Conservation (phyloP, 129 eudicot species). For the Chrysanthemum seticuspe region DNA sequence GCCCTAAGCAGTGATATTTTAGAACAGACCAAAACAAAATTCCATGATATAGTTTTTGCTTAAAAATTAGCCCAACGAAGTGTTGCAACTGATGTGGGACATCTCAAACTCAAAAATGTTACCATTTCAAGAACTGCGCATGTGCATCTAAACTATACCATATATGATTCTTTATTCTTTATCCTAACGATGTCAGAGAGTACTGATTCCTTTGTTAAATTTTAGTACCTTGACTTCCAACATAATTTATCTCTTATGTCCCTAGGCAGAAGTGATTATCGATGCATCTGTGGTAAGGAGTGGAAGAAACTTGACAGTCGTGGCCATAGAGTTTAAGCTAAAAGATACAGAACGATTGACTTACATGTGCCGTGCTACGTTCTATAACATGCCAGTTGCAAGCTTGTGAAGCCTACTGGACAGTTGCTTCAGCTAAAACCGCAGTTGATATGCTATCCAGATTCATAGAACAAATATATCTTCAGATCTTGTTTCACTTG, state of each 20-base stretch:
- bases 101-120: neutral
- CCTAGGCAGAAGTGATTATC: slow-evolving; percentile 55
- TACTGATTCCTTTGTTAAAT: neutral
- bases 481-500: neutral
- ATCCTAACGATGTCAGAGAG: neutral
- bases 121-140: too few species aligned
- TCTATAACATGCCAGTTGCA: slow-evolving; percentile 69
- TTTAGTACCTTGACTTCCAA: neutral
- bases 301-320: slow-evolving; percentile 70
- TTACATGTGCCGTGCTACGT: slow-evolving; percentile 71
- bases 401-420: slow-evolving; percentile 39
- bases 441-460: neutral
- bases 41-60: slow-evolving; percentile 3
- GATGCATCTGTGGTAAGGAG: slow-evolving; percentile 76
- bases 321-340: slow-evolving; percentile 3
- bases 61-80: neutral
- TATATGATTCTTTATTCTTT: neutral
- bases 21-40: neutral
- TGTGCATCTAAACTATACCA: too few species aligned
- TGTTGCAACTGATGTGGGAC: neutral
- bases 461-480: neutral
- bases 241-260: neutral
- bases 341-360: slow-evolving; percentile 50
- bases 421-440: slow-evolving; percentile 2
- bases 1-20: slow-evolving; percentile 1